These are phyloP conservation scores for Saturnispora halmiae DNA, from an alignment of 805 yeast species.

Conservation along the genomic window DNA sequence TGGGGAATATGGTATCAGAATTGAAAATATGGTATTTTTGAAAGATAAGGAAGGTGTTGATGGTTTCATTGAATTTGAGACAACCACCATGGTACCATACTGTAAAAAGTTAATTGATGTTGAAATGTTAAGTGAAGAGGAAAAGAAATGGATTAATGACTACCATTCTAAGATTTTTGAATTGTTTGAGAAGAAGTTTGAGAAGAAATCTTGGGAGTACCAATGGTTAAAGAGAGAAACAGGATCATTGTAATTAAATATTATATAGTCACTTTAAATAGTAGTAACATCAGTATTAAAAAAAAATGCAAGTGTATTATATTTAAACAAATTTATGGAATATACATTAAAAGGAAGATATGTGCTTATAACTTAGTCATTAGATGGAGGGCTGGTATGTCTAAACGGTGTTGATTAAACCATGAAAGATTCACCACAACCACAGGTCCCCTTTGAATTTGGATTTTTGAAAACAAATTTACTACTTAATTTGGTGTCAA, in stretches of 20 bases:
- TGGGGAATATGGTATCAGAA: conserved; percentile 51
- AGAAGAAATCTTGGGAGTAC: conserved; percentile 31
- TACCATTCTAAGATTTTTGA: conserved; percentile 43
- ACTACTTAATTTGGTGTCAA: conserved; percentile 82
- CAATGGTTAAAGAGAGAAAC: conserved; percentile 47
- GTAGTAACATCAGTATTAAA: not conserved
- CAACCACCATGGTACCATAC: conserved; percentile 51
- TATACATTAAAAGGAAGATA: not conserved
- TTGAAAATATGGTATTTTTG: conserved; percentile 42
- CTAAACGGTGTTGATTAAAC: conserved; percentile 37
- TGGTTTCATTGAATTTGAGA: conserved; percentile 43
- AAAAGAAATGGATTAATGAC: conserved; percentile 39
- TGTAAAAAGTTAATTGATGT: conserved; percentile 43
- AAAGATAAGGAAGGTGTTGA: conserved; percentile 32
- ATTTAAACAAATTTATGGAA: not conserved
- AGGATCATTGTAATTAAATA: conserved; percentile 14
- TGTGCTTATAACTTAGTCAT: not conserved
- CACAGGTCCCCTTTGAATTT: conserved; percentile 95
- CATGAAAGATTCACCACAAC: conserved; percentile 98
- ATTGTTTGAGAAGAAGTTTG: conserved; percentile 32
- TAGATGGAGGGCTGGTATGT: not conserved
- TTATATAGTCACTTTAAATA: not conserved
- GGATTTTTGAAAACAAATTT: conserved; percentile 92
- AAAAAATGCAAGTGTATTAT: not conserved
- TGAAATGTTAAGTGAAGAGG: conserved; percentile 36